These are phyloP conservation scores for Metarhizium robertsii DNA, from an alignment of 2,329 filamentous ascomycete genomes.

Conservation along the genomic window DNA sequence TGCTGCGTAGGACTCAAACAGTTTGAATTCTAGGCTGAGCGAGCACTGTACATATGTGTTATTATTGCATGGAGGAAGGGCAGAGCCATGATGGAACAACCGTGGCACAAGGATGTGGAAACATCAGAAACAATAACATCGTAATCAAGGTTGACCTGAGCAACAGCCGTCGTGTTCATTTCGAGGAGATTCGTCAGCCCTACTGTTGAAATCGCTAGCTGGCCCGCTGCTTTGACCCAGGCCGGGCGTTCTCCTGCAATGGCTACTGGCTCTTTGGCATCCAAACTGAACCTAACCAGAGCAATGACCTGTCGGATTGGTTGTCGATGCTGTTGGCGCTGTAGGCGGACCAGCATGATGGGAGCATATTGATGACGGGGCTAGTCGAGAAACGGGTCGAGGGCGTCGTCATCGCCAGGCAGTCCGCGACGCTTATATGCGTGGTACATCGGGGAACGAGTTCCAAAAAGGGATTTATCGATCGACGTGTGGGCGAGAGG, in stretches of 20 bases:
- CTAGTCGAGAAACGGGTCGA: slow-evolving; percentile 3
- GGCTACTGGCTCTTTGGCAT: slow-evolving; percentile 2
- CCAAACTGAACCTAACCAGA: too few species aligned
- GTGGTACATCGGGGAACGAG: not conserved
- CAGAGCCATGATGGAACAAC: not conserved
- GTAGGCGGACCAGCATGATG: not conserved
- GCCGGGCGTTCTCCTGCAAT: slow-evolving; percentile 4
- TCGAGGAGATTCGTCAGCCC: slow-evolving; percentile 6
- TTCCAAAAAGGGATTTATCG: not conserved
- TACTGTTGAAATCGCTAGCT: too few species aligned
- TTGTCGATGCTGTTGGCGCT: not conserved
- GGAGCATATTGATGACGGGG: not conserved
- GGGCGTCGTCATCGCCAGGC: slow-evolving; percentile 8
- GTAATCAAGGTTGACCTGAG: not conserved
- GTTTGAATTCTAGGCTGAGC: too few species aligned
- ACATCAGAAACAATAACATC: not conserved
- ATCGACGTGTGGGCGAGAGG: not conserved
- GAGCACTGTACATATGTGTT: not conserved
- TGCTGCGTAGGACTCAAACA: too few species aligned
- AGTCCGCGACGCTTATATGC: not conserved
- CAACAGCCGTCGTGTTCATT: slow-evolving; percentile 5
- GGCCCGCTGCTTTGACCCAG: not conserved
- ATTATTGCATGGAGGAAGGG: too few species aligned
- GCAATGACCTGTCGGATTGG: slow-evolving; percentile 3
- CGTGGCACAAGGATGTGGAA: too few species aligned